phyloP scores from a whole-genome alignment of 768 basidiomycete species.

The Leucosporidium creatinivorum region DNA sequence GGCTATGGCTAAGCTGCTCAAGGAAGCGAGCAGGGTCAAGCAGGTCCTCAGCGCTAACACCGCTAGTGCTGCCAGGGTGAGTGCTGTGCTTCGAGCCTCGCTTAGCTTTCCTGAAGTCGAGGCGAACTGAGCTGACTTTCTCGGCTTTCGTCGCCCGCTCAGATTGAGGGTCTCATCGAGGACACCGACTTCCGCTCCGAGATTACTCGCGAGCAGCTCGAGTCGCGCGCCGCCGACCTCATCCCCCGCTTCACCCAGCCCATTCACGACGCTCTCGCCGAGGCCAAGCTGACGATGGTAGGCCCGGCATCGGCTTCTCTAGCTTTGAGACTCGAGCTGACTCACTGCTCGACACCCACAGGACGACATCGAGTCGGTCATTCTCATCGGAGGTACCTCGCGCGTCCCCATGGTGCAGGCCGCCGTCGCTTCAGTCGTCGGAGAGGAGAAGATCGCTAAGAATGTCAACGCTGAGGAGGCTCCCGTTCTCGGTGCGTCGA shows the following conservation, averaged over 20 bases:
- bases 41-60: slow-evolving; percentile 85
- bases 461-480: slow-evolving; percentile 98
- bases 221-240: slow-evolving; percentile 59
- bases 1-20: slow-evolving; percentile 88
- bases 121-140: too few relatives aligned
- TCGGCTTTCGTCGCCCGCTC: neutral
- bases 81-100: slow-evolving; percentile 32
- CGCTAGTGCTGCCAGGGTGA: slow-evolving; percentile 65
- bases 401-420: slow-evolving; percentile 86
- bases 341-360: slow-evolving; percentile 35
- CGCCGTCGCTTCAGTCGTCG: slow-evolving; percentile 67
- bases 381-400: slow-evolving; percentile 84
- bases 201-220: slow-evolving; percentile 70
- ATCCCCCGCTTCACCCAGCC: slow-evolving; percentile 60
- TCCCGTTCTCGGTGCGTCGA: slow-evolving; percentile 75
- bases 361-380: slow-evolving; percentile 76
- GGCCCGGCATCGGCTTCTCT: slow-evolving; percentile 31
- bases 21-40: slow-evolving; percentile 87
- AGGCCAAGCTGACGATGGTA: slow-evolving; percentile 62
- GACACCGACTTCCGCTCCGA: slow-evolving; percentile 84
- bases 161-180: slow-evolving; percentile 81
- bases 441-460: slow-evolving; percentile 79
- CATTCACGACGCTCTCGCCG: slow-evolving; percentile 62
- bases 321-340: slow-evolving; percentile 7
- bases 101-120: slow-evolving; percentile 9